Evolutionary conservation across 129 eudicot genomes (phyloP), one percentile per base, ranked within the genome.

Genomic region (Pittosporum tobira): DNA sequence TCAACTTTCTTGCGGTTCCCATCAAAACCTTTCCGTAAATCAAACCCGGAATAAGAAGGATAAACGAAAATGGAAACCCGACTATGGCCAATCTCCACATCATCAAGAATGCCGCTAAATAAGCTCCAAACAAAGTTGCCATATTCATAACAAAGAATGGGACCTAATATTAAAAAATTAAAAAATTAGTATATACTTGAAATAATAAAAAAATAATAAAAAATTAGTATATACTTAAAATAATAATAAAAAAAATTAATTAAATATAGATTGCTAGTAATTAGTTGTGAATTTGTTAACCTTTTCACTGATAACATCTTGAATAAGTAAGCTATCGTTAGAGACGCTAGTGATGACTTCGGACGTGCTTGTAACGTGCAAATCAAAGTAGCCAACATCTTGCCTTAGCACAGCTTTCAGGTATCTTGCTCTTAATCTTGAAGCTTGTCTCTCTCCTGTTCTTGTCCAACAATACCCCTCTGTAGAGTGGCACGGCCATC

Each of bases 401-500:
- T 82, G 88, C 68, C 90, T 62, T 44, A 82, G 62, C 36, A 82
- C 84, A n/a, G 88, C 88, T 71, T 78, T 82, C 28, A 82, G 65
- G 36, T 81, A 81, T 49, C 74, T 75, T 57, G 81, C 62, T 49
- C 88, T 71, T 18, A 81, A 48, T 48, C 66, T 59, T 19, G 88
- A 77, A 20, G 88, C 81, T 51, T 81, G 88, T 59, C 88, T 74
- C 70, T 77, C 88, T 62, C 81, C 89, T 31, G 89, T 71, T 65
- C 89, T 78, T 71, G 84, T 73, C 84, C 84, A 82, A 20, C 84
- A 82, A 62, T 74, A 82, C 14, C 84, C 89, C 81, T 82, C 84
- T 82, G 29, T 37, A 31, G 15, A 6, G 26, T 40, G 40, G 19
- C 10, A 34, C 40, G 10, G 10, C 7, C 40, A 34, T 5, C 38